Base-by-base conservation (phyloP, 2,329 filamentous ascomycete genomes). In the Ophiostoma novo-ulmi region DNA sequence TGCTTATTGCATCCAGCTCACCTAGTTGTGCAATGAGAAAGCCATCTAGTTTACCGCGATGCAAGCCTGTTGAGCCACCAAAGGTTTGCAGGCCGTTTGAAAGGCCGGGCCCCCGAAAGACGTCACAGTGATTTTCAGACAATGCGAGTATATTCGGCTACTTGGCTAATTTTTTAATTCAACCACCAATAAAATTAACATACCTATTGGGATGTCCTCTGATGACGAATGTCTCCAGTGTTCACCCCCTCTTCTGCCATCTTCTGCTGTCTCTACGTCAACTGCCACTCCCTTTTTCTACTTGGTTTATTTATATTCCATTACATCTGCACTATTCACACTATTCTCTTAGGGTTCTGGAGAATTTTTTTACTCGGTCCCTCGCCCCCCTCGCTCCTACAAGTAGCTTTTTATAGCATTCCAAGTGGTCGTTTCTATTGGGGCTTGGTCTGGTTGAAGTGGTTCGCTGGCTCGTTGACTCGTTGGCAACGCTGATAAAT, bases 221-320 rank as follows among this genome's bases (percentile, higher is more conserved):
- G 52, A 58, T 58, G 52, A 58, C 52, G 52, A 58, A 58, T 58
- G 52, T 22, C 52, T 26, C 52, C 52, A 58, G 52, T 58, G 52
- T 58, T 58, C n/a, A 13, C 52, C 52, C 52, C 52, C 52, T 58
- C 52, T 58, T 58, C 52, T 58, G n/a, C n/a, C 52, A 58, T 58
- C 52, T 58, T 58, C 52, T 26, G 52, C 52, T 22, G 52, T 58
- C 52, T 58, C 52, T 58, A 58, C 52, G 52, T 58, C 52, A 58
- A 58, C 52, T 58, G n/a, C n/a, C n/a, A 58, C 7, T 10, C 3
- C 52, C 52, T 58, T 58, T 58, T 58, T 58, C 52, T 13, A 58
- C 52, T 58, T 58, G n/a, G 11, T 26, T 58, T 58, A 58, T 26
- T 58, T 58, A 26, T 58, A 26, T 58, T 58, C 52, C 31, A 58